Evolutionary conservation across 2,329 filamentous ascomycete genomes (phyloP), one percentile per base, ranked within the genome.

Genomic region (Thielaviopsis euricoi): DNA sequence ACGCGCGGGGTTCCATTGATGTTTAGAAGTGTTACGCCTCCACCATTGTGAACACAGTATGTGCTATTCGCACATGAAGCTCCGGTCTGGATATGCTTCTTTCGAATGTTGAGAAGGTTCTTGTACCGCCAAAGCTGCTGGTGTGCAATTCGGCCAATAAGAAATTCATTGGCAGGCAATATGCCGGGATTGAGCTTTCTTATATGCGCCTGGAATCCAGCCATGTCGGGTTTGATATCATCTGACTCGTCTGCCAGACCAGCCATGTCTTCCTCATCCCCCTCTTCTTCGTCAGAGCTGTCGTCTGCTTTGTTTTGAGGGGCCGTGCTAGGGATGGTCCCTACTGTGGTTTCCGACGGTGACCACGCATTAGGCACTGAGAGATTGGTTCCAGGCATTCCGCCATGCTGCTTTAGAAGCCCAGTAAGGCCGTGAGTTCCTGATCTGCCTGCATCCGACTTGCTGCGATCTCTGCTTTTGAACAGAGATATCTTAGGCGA

Each of bases 61-160:
- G 72, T 65, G 3, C 77, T 78, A 43, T 81, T 82, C 12, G 76
- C 64, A 66, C 89, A 94, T 19, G 71, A 77, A 25, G 74, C 73
- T 1, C 85, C 79, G 2, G 76, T 74, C 52, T 78, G 75, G 1
- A 82, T 72, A 66, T 95, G 89, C 64, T 85, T 85, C 58, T 87
- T 75, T 65, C 82, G 85, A 61, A 77, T 73, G 43, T 81, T 83
- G 29, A 91, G 74, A 17, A 96, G 73, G 26, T 80, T 79, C 68
- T 90, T 93, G 70, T 90, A 95, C 58, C 89, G 81, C 60, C 82
- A 74, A 52, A 85, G 74, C 67, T 95, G 88, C 65, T 95, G 89
- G 62, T 87, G 80, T 0, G 86, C 87, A 63, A 95, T 86, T 52
- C 89, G 83, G 29, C 93, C 86, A 15, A 91, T 79, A 62, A 96